A percentile compares a stretch with the other conserved stretches of the same genome.
These are phyloP conservation scores for Fusarium tricinctum DNA, from an alignment of 2,329 filamentous ascomycete genomes.

Conservation along the genomic window DNA sequence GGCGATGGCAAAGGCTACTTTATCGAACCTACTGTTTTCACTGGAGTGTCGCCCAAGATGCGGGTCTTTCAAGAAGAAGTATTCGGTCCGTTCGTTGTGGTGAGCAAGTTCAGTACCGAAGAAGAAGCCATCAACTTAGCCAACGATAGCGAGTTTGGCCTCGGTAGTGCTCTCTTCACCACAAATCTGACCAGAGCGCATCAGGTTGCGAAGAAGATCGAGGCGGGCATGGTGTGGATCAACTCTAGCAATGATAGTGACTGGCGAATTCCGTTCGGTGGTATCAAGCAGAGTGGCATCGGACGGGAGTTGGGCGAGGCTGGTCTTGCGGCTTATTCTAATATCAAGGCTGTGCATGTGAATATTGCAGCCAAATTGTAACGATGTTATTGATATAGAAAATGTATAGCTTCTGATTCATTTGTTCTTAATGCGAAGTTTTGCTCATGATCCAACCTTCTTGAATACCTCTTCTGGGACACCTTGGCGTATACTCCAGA, in stretches of 20 bases:
- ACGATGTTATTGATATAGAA: not conserved
- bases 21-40: conserved; percentile 62
- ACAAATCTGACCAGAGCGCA: conserved; percentile 67
- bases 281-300: conserved; percentile 65
- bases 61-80: conserved; percentile 62
- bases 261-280: conserved; percentile 61
- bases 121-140: conserved; percentile 59
- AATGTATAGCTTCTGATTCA: not conserved
- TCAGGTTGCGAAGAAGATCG: conserved; percentile 67
- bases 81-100: conserved; percentile 61
- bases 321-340: conserved; percentile 60
- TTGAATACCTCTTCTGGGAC: conserved; percentile 13
- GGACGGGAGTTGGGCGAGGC: conserved; percentile 62
- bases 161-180: conserved; percentile 74
- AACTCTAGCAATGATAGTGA: conserved; percentile 64
- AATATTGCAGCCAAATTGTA: conserved; percentile 54
- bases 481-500: conserved; percentile 20
- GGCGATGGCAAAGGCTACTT: conserved; percentile 61
- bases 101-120: conserved; percentile 60
- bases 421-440: too few species aligned
- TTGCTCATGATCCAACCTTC: not conserved
- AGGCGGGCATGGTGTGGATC: conserved; percentile 71
- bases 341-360: conserved; percentile 62
- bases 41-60: conserved; percentile 59
- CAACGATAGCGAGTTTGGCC: conserved; percentile 70